These are phyloP conservation scores for Mrakia blollopis DNA, from an alignment of 768 basidiomycete genomes.

Conservation along the genomic window DNA sequence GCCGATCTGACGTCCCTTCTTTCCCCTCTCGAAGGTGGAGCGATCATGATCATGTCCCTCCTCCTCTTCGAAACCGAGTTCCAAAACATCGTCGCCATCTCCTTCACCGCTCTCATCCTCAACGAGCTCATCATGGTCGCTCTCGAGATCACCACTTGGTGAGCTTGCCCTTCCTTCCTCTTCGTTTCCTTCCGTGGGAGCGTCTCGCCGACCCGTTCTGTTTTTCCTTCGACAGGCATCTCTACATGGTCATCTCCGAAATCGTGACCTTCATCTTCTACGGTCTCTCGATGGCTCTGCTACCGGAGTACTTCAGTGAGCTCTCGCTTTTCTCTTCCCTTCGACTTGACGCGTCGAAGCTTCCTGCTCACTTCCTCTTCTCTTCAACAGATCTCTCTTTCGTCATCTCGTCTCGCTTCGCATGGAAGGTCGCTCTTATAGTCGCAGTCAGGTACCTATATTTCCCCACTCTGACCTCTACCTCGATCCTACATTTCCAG, in stretches of 20 bases:
- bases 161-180: constrained; percentile 33
- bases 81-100: constrained; percentile 95
- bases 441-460: constrained; percentile 59
- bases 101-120: constrained; percentile 88
- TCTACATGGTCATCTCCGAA: constrained; percentile 90
- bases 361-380: constrained; percentile 1
- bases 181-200: not conserved
- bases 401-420: constrained; percentile 78
- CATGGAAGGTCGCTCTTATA: constrained; percentile 92
- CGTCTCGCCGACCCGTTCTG: not conserved
- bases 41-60: constrained; percentile 97
- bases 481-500: too few relatives aligned
- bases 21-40: constrained; percentile 59
- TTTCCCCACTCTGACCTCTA: not conserved
- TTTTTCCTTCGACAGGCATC: constrained; percentile 57
- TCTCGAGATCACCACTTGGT: constrained; percentile 96
- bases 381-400: constrained; percentile 71
- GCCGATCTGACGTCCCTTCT: not conserved
- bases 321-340: constrained; percentile 10
- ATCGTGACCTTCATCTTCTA: constrained; percentile 84
- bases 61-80: constrained; percentile 87
- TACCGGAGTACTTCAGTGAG: constrained; percentile 96
- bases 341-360: not conserved
- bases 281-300: constrained; percentile 80
- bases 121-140: constrained; percentile 99